These are phyloP conservation scores for Litchi chinensis DNA, from an alignment of 345 rosid genomes.

Conservation along the genomic window DNA sequence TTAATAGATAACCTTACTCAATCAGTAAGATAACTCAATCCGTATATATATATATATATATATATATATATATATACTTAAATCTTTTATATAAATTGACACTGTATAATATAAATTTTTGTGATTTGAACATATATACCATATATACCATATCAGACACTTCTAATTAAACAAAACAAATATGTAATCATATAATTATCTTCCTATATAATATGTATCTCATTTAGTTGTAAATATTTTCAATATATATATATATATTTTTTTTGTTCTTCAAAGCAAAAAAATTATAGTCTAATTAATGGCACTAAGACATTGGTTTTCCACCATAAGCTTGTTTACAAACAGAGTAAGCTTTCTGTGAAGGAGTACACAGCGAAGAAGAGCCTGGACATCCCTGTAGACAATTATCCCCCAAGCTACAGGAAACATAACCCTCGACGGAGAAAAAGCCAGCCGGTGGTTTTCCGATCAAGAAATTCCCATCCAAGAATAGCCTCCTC, in stretches of 20 bases:
- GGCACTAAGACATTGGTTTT: conserved; percentile 52
- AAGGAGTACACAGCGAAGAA: conserved; percentile 70
- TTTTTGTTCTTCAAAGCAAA: background rate
- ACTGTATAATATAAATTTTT: too few relatives aligned
- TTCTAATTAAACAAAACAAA: background rate
- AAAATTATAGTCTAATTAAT: background rate
- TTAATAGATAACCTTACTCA: too few relatives aligned
- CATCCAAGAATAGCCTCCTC: conserved; percentile 71
- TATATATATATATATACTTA: too few relatives aligned
- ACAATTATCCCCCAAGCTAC: conserved; percentile 93
- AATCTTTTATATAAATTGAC: too few relatives aligned
- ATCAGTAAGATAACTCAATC: too few relatives aligned
- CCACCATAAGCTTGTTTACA: conserved; percentile 87
- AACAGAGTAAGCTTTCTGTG: conserved; percentile 68
- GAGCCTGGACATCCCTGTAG: conserved; percentile 73
- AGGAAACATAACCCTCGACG: conserved; percentile 41
- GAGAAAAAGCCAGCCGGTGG: conserved; percentile 62
- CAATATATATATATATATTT: background rate
- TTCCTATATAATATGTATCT: background rate
- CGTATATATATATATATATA: too few relatives aligned
- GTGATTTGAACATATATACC: too few relatives aligned
- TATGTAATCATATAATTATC: background rate
- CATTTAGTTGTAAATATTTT: background rate
- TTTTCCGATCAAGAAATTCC: conserved; percentile 81
- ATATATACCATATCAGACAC: too few relatives aligned